These are phyloP conservation scores for Mycena rebaudengoi DNA, from an alignment of 768 basidiomycete species.

Conservation along the genomic window DNA sequence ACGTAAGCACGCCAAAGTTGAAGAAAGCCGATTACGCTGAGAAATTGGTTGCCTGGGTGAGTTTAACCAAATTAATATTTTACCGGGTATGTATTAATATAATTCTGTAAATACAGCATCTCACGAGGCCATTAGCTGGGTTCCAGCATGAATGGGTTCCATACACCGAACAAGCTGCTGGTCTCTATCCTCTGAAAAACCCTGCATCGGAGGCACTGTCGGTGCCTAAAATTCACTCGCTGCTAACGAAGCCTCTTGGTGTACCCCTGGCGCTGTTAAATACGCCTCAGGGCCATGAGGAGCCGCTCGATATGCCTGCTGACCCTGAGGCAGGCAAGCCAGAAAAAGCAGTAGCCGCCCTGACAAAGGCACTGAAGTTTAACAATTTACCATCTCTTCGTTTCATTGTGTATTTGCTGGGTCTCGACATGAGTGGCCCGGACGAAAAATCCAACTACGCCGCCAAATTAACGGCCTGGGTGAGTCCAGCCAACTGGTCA, in stretches of 20 bases:
- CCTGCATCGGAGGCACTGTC: not conserved
- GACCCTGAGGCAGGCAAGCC: not conserved
- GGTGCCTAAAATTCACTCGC: not conserved
- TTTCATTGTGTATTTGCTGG: conserved; percentile 3
- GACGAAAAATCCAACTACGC: not conserved
- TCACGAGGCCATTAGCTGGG: not conserved
- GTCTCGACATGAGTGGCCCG: conserved; percentile 6
- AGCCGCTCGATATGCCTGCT: not conserved
- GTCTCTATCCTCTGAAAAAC: not conserved
- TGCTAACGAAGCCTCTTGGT: not conserved
- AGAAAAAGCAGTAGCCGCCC: not conserved
- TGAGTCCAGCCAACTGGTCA: not conserved
- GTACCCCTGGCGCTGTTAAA: too few relatives aligned
- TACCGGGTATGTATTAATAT: too few relatives aligned
- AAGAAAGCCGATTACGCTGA: not conserved
- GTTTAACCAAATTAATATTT: not conserved
- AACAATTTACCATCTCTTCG: not conserved
- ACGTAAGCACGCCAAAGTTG: not conserved
- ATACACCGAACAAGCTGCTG: not conserved
- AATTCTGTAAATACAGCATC: not conserved
- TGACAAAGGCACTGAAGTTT: not conserved
- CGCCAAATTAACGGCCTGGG: conserved; percentile 4
- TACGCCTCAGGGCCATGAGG: not conserved
- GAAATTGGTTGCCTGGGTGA: conserved; percentile 4
- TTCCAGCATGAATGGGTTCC: not conserved